These are phyloP conservation scores for Sapria himalayana DNA, from an alignment of 345 rosid genomes.

Conservation along the genomic window DNA sequence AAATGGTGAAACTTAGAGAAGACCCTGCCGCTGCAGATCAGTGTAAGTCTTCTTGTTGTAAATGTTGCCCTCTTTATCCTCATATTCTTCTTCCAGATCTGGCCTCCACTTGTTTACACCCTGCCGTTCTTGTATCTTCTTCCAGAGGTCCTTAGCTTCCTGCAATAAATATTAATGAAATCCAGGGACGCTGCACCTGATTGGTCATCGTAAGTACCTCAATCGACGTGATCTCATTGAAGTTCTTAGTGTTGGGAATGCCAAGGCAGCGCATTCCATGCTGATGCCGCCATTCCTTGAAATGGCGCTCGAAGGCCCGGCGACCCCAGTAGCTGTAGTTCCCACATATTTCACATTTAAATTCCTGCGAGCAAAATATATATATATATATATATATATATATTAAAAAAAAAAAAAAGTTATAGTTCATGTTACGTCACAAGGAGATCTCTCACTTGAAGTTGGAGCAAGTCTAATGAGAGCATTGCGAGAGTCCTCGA, in stretches of 20 bases:
- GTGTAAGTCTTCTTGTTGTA: constrained; percentile 94
- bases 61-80: constrained; percentile 91
- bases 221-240: constrained; percentile 85
- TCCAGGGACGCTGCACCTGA: too few species aligned
- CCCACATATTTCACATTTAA: constrained; percentile 92
- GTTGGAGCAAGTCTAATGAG: too few species aligned
- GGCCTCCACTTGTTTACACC: constrained; percentile 97
- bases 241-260: constrained; percentile 97
- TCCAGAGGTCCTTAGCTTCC: constrained; percentile 97
- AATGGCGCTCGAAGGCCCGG: constrained; percentile 91
- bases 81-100: constrained; percentile 98
- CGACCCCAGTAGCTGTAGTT: constrained; percentile 95
- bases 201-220: too few species aligned
- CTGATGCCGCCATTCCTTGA: constrained; percentile 96
- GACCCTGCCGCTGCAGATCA: constrained; percentile 94
- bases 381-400: too few species aligned
- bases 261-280: constrained; percentile 99
- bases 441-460: too few species aligned
- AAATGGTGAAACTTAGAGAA: constrained; percentile 23
- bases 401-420: too few species aligned
- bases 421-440: too few species aligned
- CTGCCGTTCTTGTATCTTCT: constrained; percentile 62
- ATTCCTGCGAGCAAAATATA: constrained; percentile 63
- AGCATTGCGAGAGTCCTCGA: too few species aligned
- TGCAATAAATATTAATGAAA: constrained; percentile 10